Base-by-base conservation (phyloP, 202 grass and related monocot genomes). In the Brachypodium distachyon region DNA sequence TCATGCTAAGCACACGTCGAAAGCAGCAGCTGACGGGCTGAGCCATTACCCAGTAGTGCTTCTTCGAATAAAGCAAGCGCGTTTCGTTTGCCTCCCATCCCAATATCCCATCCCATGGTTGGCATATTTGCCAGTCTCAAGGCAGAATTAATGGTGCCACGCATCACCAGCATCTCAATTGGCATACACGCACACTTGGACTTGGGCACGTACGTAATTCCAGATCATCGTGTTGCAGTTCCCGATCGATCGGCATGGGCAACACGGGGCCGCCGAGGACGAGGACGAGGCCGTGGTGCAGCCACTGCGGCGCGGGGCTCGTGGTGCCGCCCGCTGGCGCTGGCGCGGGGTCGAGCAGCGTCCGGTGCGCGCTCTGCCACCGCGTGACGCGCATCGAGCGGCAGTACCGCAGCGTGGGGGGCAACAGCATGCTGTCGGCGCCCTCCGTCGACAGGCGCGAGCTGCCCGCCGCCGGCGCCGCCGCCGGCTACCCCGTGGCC, bases 341-440 rank as follows among this genome's bases (percentile, higher is more conserved):
- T n/a, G n/a, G n/a, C n/a, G 3, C n/a, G 27, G 50, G 22, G 29
- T 41, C 65, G 64, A 54, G 48, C 47, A 14, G 46, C 64, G 53
- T 84, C 62, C 62, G 84, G 39, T 87, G 87, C 77, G 55, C 77
- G 48, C 32, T 67, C 38, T 93, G 90, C 77, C 55, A 31, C 68
- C 48, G 72, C 21, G 18, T 67, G 77, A 83, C 84, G 63, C 46
- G 43, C 50, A 7, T 72, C 36, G 48, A 88, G 2, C 51, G n/a
- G 28, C 78, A 6, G 4, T 36, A 19, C 21, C 47, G 57, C 31
- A 47, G 41, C 52, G 41, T 56, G 27, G 47, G 68, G 27, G 47
- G 68, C 34, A 31, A 41, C 25, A 25, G 54, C 33, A 2, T 60
- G 52, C 25, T 8, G 63, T 11, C 60, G 48, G 21, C 37, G 29